Base-by-base conservation (phyloP, 2,329 filamentous ascomycete genomes). In the Didymella exigua region DNA sequence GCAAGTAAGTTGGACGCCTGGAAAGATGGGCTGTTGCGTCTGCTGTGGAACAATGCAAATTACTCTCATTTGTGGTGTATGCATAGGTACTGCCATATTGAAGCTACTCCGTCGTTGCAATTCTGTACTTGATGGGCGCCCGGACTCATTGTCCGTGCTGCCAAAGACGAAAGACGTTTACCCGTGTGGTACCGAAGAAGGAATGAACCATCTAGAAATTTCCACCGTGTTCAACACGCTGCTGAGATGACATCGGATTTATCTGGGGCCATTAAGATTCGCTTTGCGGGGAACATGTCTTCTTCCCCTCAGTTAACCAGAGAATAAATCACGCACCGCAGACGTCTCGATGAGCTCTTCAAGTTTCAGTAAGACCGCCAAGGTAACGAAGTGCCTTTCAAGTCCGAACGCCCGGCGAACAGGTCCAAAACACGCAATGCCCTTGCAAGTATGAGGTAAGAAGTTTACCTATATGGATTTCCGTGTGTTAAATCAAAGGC, bases 1-100 rank as follows among this genome's bases (percentile, higher is more conserved):
- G 77, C 36, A 67, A 60, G 38, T 67, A 66, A 31, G 7, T 9
- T 9, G 24, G 37, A 33, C 4, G 27, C 5, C 13, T 14, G 18
- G 6, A 23, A 10, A n/a, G 10, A 31, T 9, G 13, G 8, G 6
- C 1, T 21, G 19, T 13, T 13, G 9, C 13, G n/a, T 26, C 10
- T 14, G 13, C 4, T 8, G 4, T 9, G 14, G 11, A 18, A 24
- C 7, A 19, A 46, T n/a, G 24, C n/a, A 46, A 41, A 3, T 18
- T 11, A 14, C 10, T 38, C 18, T 2, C 14, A 33, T n/a, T 33
- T 33, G 13, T 8, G 30, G n/a, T 33, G 5, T 33, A 33, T 14
- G 4, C 30, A 33, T 16, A n/a, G n/a, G n/a, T n/a, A n/a, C n/a
- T 33, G 30, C 30, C 16, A 2, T 16, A 14, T 33, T 16, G 14